These are phyloP conservation scores for Eleusine indica DNA, from an alignment of 176 grass and related monocot genomes.

Conservation along the genomic window DNA sequence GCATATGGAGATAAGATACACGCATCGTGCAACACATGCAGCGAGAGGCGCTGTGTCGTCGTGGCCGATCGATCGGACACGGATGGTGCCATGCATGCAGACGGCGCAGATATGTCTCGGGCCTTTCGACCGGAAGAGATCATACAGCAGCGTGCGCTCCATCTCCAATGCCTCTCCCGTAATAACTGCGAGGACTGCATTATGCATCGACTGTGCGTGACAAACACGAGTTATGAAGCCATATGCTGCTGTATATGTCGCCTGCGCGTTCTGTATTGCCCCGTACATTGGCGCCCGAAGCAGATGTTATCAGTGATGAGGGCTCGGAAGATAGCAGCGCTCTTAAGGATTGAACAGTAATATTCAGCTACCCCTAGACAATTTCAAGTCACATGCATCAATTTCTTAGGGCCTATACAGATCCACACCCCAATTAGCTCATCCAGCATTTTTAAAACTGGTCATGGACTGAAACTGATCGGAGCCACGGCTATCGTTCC, in stretches of 20 bases:
- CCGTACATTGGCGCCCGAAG: background rate
- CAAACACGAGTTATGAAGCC: constrained; percentile 51
- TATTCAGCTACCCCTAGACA: background rate
- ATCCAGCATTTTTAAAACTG: background rate
- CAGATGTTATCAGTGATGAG: background rate
- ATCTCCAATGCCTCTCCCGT: background rate
- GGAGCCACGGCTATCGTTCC: background rate
- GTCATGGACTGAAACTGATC: background rate
- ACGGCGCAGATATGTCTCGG: background rate
- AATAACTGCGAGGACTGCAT: constrained; percentile 58
- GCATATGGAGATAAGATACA: constrained; percentile 19
- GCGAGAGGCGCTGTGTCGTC: constrained; percentile 9
- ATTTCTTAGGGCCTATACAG: background rate
- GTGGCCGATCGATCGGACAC: constrained; percentile 22
- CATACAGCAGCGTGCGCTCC: constrained; percentile 36
- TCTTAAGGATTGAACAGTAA: constrained; percentile 13
- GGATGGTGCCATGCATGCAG: constrained; percentile 29
- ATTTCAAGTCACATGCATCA: background rate
- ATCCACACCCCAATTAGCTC: background rate
- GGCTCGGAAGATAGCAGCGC: background rate
- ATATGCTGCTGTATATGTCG: constrained; percentile 16
- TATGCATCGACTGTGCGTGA: constrained; percentile 52
- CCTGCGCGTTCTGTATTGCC: background rate
- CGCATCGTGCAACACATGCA: background rate
- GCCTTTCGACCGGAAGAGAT: constrained; percentile 33